Conservation (phyloP, 2,329 filamentous ascomycete genomes). For the Cryphonectria parasitica region DNA sequence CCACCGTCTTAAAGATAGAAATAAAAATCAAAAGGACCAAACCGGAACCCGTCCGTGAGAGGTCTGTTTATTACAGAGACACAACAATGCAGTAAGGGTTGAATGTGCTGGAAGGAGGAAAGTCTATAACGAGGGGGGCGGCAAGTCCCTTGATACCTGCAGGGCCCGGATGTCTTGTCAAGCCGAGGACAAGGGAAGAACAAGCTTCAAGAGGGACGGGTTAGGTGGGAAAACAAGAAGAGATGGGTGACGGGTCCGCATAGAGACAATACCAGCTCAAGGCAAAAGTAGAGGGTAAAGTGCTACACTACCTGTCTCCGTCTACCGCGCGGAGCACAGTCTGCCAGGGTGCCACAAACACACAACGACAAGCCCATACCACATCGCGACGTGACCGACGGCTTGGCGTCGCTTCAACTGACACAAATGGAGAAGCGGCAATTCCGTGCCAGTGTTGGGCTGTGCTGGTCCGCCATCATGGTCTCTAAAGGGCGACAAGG, state of each 20-base stretch:
- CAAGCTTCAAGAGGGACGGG: slow-evolving; percentile 3
- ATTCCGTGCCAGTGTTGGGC: slow-evolving; percentile 1
- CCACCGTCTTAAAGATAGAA: background rate
- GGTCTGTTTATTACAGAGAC: slow-evolving; percentile 19
- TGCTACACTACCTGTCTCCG: slow-evolving; percentile 27
- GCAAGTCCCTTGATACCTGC: background rate
- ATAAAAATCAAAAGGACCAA: slow-evolving; percentile 2
- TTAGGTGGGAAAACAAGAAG: slow-evolving; percentile 1
- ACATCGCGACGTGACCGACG: slow-evolving; percentile 14
- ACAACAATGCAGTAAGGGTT: slow-evolving; percentile 11
- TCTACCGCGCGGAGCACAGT: background rate
- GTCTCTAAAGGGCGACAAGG: background rate
- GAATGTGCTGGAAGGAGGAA: slow-evolving; percentile 5
- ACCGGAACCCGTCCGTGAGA: slow-evolving; percentile 16
- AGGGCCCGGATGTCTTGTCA: slow-evolving; percentile 9
- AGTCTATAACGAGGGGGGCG: background rate
- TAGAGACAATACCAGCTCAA: background rate
- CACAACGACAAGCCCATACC: slow-evolving; percentile 10
- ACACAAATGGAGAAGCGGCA: slow-evolving; percentile 9
- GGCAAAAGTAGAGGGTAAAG: background rate
- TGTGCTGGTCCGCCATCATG: background rate
- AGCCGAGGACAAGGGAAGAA: slow-evolving; percentile 1
- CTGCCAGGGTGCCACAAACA: slow-evolving; percentile 8
- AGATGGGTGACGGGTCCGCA: background rate
- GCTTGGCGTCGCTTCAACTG: slow-evolving; percentile 26